Conservation (phyloP, 2,329 filamentous ascomycete genomes). For the Simplicillium aogashimaense region DNA sequence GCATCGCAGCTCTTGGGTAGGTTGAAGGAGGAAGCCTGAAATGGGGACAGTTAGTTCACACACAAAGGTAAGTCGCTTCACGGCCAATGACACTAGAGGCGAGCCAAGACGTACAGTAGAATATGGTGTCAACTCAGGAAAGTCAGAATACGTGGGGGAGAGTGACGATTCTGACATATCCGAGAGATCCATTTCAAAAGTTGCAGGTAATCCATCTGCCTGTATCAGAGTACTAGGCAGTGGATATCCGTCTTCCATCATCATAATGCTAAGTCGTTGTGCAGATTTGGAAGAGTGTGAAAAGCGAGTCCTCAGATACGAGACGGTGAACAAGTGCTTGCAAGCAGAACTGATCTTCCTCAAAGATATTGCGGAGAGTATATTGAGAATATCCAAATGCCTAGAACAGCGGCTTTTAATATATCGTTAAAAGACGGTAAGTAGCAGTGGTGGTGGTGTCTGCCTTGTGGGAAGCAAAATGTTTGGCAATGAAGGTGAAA, state of each 20-base stretch:
- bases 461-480: too few species aligned
- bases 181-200: slow-evolving; percentile 13
- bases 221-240: slow-evolving; percentile 14
- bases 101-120: slow-evolving; percentile 17
- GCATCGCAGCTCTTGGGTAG: slow-evolving; percentile 28
- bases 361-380: too few species aligned
- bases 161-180: slow-evolving; percentile 14
- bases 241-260: neutral
- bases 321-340: neutral
- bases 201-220: slow-evolving; percentile 17
- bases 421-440: too few species aligned
- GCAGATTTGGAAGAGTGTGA: too few species aligned
- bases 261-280: neutral
- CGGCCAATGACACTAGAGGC: neutral
- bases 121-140: slow-evolving; percentile 19
- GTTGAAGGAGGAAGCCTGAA: slow-evolving; percentile 20
- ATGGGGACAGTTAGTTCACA: neutral
- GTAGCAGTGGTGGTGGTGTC: too few species aligned
- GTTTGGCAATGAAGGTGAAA: too few species aligned
- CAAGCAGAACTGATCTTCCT: too few species aligned
- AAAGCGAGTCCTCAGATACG: neutral
- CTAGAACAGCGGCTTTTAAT: too few species aligned
- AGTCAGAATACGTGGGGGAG: slow-evolving; percentile 6
- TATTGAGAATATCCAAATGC: too few species aligned
- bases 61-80: slow-evolving; percentile 5